Evolutionary conservation across 2,329 filamentous ascomycete species (phyloP).

Genomic region (Sporothrix luriei): DNA sequence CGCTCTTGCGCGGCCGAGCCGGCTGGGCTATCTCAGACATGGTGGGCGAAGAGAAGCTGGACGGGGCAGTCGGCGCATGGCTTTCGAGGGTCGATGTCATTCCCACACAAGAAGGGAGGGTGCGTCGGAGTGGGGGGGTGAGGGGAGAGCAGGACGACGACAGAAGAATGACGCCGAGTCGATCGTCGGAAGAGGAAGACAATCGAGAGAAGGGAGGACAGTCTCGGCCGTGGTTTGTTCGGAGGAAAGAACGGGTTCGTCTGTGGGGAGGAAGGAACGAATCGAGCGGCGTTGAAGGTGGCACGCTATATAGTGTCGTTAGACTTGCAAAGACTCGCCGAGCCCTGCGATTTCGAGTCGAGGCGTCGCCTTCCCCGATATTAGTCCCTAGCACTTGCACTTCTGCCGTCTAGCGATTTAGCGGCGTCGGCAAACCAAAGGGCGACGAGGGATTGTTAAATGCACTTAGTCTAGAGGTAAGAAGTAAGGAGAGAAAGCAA

Average conservation of each 20-base stretch:
- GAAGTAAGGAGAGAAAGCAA: not conserved
- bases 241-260: constrained; percentile 9
- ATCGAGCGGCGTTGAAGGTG: constrained; percentile 17
- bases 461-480: constrained; percentile 9
- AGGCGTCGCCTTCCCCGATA: constrained; percentile 4
- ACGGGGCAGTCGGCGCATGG: constrained; percentile 48
- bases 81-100: constrained; percentile 60
- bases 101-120: constrained; percentile 42
- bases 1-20: constrained; percentile 46
- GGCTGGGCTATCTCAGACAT: constrained; percentile 56
- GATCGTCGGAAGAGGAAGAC: not conserved
- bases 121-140: not conserved
- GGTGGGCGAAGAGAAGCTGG: constrained; percentile 41
- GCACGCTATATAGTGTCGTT: constrained; percentile 28
- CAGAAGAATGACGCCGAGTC: constrained; percentile 20
- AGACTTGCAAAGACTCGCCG: constrained; percentile 15
- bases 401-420: constrained; percentile 23
- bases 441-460: not conserved
- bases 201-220: constrained; percentile 14
- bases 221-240: constrained; percentile 10
- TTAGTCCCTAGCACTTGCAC: not conserved
- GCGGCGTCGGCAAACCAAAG: constrained; percentile 20
- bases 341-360: constrained; percentile 3
- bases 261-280: constrained; percentile 5
- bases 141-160: not conserved